phyloP scores from a whole-genome alignment of 805 yeast genomes.

The Candida peoriensis region DNA sequence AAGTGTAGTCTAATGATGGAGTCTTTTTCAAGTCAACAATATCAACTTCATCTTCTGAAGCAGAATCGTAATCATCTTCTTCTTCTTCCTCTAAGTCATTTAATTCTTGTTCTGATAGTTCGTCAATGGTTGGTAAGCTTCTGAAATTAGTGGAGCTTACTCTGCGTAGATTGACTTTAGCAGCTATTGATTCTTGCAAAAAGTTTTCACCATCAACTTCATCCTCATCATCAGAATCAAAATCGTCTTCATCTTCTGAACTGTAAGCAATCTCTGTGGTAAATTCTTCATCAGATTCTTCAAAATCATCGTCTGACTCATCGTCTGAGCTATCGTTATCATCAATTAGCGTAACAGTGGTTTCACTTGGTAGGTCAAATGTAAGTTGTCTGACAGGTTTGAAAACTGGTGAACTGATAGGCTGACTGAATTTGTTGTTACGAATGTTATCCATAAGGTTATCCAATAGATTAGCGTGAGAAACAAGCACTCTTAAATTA shows the following conservation, averaged over 20 bases:
- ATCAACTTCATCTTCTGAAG: constrained; percentile 15
- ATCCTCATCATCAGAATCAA: constrained; percentile 11
- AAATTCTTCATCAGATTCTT: constrained; percentile 11
- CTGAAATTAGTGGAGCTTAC: constrained; percentile 10
- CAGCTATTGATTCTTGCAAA: constrained; percentile 8
- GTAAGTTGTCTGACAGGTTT: constrained; percentile 8
- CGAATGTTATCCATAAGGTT: constrained; percentile 21
- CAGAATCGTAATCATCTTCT: constrained; percentile 8
- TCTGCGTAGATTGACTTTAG: constrained; percentile 3
- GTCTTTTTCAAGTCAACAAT: constrained; percentile 15
- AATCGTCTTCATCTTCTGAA: constrained; percentile 10
- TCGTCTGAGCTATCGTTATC: constrained; percentile 14
- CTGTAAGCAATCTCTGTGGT: constrained; percentile 9
- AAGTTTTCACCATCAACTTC: constrained; percentile 9
- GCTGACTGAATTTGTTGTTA: constrained; percentile 7
- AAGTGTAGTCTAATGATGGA: constrained; percentile 16
- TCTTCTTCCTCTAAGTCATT: constrained; percentile 13
- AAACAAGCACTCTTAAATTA: constrained; percentile 19
- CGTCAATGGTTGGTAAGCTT: constrained; percentile 22
- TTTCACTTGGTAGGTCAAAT: constrained; percentile 3
- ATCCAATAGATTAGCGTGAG: constrained; percentile 25
- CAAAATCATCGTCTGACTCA: constrained; percentile 14
- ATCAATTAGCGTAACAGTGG: constrained; percentile 10
- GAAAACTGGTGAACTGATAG: constrained; percentile 7
- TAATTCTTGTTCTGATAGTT: constrained; percentile 16